Percentiles rank a stretch among this genome's conserved stretches.
Conservation (phyloP, 1,284 basidiomycete species). For the Paramarasmius palmivorus region DNA sequence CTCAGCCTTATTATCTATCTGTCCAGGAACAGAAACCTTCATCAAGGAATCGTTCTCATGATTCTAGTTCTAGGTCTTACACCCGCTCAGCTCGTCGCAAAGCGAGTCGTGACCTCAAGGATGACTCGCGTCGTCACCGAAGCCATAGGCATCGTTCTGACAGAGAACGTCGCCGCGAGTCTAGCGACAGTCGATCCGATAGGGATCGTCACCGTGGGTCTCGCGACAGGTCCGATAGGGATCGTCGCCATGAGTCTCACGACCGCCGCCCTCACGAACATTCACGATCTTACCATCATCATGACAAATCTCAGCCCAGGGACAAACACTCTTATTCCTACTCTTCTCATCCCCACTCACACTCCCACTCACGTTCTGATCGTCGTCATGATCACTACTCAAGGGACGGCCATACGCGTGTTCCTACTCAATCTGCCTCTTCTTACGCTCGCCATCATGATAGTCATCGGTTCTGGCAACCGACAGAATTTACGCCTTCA, state of each 20-base stretch:
- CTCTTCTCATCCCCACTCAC: too few species aligned
- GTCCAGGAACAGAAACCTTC: not conserved
- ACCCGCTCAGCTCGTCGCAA: not conserved
- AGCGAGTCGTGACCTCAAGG: not conserved
- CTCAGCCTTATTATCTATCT: slow-evolving; percentile 1
- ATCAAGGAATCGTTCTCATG: not conserved
- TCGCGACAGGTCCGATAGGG: not conserved
- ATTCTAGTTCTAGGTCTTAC: not conserved
- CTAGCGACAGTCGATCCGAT: too few species aligned
- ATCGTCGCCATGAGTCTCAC: too few species aligned
- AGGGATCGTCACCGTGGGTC: not conserved
- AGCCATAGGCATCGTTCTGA: not conserved
- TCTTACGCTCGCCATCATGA: not conserved
- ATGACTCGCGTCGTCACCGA: not conserved
- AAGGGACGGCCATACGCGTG: not conserved
- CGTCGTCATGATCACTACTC: not conserved
- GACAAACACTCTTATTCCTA: too few species aligned
- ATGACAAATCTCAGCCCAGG: too few species aligned
- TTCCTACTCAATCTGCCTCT: not conserved
- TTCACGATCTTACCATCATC: not conserved
- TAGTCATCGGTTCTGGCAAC: not conserved
- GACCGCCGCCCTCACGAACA: not conserved
- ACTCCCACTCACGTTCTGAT: too few species aligned
- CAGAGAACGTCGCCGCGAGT: too few species aligned
- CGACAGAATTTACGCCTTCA: not conserved